Base-by-base conservation (phyloP, 2,329 filamentous ascomycete species). In the Alternaria hordeiaustralica region DNA sequence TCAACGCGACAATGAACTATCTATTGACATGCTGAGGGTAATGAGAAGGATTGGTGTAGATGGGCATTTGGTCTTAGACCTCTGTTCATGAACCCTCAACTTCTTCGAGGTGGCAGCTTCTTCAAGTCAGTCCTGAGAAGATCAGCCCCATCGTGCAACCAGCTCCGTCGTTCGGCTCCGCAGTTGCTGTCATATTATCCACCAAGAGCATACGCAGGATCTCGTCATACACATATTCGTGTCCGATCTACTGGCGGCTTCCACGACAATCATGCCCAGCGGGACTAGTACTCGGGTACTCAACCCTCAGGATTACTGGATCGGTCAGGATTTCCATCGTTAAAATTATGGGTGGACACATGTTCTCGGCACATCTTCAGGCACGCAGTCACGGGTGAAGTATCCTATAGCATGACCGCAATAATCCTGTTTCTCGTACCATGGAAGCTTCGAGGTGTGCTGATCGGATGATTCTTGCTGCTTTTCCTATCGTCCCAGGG, bases 171-270 rank as follows among this genome's bases (percentile, higher is more conserved):
- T 36, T 47, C n/a, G 46, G 51, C 46, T 50, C 43, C 30, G 43
- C 50, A 25, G 33, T 44, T 28, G 55, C 26, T 36, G 51, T 30
- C 58, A 63, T 60, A 44, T 50, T 26, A 51, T 54, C 45, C 59
- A 60, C 55, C 58, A 63, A 62, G 33, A 50, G 23, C 58, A 56
- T 63, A 47, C 59, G 63, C 63, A 63, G 58, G 50, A 69, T 68
- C 64, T 71, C 54, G 65, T 67, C 62, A 67, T 65, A 65, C 65
- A 58, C 62, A 20, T 69, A 45, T 57, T 64, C 60, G 61, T 65
- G 50, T 43, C 61, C 58, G 53, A 64, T 63, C 46, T 43, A 67
- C n/a, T 47, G 49, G 46, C 51, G 41, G 56, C 51, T 55, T 55
- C 51, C n/a, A 51, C 56, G 45, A 47, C 60, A 58, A 56, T 25